Base-by-base conservation (phyloP, 306 rosid species). In the Quercus berberidifolia region DNA sequence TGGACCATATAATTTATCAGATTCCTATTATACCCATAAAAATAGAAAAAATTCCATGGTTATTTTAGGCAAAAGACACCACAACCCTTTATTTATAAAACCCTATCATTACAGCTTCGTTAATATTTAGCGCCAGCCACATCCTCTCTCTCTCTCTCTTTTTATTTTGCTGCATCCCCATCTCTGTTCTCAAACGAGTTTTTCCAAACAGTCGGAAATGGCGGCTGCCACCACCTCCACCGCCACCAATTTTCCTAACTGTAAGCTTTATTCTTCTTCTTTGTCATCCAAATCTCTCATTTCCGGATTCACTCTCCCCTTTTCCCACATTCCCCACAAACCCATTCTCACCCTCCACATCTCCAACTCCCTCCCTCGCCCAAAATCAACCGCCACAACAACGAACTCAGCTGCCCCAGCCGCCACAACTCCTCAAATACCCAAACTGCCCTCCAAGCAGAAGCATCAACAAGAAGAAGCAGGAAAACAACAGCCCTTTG, bases 311-410 rank as follows among this genome's bases (percentile, higher is more conserved):
- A 1, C 83, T 65, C 70, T 85, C 30, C 83, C 87, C 11, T 68
- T 82, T 19, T 83, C 91, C 26, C 28, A 83, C 19, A 4, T 57
- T 58, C 69, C 71, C 63, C 68, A 73, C 5, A 82, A 82, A 3
- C 38, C 82, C 64, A 57, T 33, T 20, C 85, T 38, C 31, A 23
- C 77, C 33, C 57, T 80, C 56, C 71, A 43, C 33, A 72, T 89
- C 83, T 77, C 87, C 17, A 76, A 28, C 81, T 82, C 94, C 55
- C 74, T 85, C 46, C 15, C 90, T n/a, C 83, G 10, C 10, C 43
- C 43, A 38, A 38, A 62, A 55, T 74, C 88, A 5, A 17, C 58
- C 21, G 71, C 87, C 11, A 74, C 77, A 35, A 19, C 87, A 26
- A 8, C 90, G 19, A 41, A 78, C 17, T 18, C 80, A 30, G 0